Evolutionary conservation across 2,329 filamentous ascomycete genomes (phyloP), one percentile per base, ranked within the genome.

Genomic region (Bretziella fagacearum): DNA sequence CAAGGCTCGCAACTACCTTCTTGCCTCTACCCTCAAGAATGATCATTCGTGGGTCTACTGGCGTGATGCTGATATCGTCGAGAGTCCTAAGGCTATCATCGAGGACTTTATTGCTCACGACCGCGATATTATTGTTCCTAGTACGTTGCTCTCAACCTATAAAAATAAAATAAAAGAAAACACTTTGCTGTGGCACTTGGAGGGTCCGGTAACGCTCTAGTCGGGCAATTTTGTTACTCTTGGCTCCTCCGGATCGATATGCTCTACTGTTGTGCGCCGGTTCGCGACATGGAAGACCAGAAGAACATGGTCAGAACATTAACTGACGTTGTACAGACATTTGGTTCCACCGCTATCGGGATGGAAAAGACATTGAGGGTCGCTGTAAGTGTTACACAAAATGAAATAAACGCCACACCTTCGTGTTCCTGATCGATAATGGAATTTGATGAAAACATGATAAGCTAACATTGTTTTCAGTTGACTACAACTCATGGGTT

Each of bases 41-140:
- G 86, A 96, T 52, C 91, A 98, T 60, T 89, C 86, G 6, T 98
- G 91, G 91, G 87, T 96, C 6, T 96, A 95, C 63, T 98, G 91
- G 91, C 77, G 91, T 51, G 91, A 98, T 61, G 87, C 94, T 43
- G 91, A 98, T 62, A 95, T 98, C 56, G 78, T 84, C 40, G 87
- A 98, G 59, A 93, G 82, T 60, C 85, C 89, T 1, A 72, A 74
- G 53, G 79, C 74, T 58, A 93, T 98, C 52, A 69, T 98, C 27
- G 87, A 98, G 65, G 91, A 98, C 58, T 93, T 98, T 55, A 82
- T 93, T 56, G 84, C 84, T 17, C 91, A 96, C 58, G 84, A 98
- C 61, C 79, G 79, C 58, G 91, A 98, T 61, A 75, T 98, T 50
- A 66, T 98, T 49, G 89, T 96, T 55, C 91, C 91, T 0, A 98